Percentiles rank a stretch among this genome's conserved stretches.
Evolutionary conservation across 2,329 filamentous ascomycete species (phyloP).

Genomic region (Penicillium aurantiogriseum): DNA sequence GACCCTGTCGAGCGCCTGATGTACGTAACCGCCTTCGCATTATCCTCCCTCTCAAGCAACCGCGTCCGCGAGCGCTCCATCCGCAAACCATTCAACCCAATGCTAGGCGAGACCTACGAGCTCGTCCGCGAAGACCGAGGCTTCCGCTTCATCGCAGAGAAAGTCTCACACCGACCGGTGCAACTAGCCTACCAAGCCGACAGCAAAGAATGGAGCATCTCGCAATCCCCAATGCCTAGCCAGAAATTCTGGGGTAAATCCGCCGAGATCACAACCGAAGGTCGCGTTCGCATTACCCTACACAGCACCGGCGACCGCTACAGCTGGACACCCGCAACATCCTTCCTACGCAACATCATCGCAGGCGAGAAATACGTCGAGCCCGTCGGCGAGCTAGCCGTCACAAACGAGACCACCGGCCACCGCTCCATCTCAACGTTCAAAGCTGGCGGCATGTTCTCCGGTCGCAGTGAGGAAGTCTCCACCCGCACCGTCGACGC

Average conservation of each 20-base stretch:
- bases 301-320: constrained; percentile 77
- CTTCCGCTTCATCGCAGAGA: constrained; percentile 90
- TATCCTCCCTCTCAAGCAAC: constrained; percentile 78
- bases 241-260: constrained; percentile 99
- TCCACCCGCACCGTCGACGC: constrained; percentile 69
- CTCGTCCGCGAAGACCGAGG: constrained; percentile 83
- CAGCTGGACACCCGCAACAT: constrained; percentile 83
- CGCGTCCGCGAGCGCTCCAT: constrained; percentile 87
- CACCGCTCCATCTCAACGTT: constrained; percentile 85
- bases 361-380: constrained; percentile 98
- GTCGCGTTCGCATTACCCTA: constrained; percentile 74
- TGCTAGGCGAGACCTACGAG: constrained; percentile 94
- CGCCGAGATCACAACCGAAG: constrained; percentile 89
- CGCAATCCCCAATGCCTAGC: constrained; percentile 81
- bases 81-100: constrained; percentile 94
- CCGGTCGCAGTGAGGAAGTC: constrained; percentile 88
- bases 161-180: constrained; percentile 89
- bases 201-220: constrained; percentile 76
- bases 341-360: constrained; percentile 92
- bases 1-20: constrained; percentile 71
- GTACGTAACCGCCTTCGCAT: constrained; percentile 84
- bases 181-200: constrained; percentile 93
- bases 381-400: constrained; percentile 84
- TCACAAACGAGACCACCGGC: constrained; percentile 79
- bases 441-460: constrained; percentile 95